phyloP scores from a whole-genome alignment of 805 yeast species.

The Zygosaccharomyces siamensis region DNA sequence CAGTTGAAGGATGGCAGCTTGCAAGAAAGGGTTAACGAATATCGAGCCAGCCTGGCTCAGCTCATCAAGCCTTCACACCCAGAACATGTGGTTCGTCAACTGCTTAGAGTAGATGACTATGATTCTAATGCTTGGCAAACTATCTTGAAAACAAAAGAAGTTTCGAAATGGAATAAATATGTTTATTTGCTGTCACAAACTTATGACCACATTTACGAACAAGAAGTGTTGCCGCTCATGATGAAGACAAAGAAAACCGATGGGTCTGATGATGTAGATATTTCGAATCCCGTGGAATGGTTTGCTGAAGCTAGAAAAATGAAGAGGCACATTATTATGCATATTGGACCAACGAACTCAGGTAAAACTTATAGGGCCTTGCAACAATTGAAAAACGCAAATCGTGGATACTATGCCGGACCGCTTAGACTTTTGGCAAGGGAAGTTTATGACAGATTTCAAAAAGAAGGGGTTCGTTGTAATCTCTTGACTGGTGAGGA shows the following conservation, averaged over 20 bases:
- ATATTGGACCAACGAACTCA: conserved; percentile 95
- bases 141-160: conserved; percentile 5
- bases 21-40: conserved; percentile 2
- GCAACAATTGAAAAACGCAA: conserved; percentile 55
- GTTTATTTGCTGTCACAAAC: conserved; percentile 15
- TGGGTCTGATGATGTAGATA: conserved; percentile 34
- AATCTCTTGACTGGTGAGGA: conserved; percentile 96
- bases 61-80: conserved; percentile 20
- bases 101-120: conserved; percentile 13
- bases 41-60: conserved; percentile 11
- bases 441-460: conserved; percentile 82
- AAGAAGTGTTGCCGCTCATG: conserved; percentile 24
- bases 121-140: conserved; percentile 11
- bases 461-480: conserved; percentile 60
- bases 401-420: conserved; percentile 88
- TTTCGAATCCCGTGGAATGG: conserved; percentile 67
- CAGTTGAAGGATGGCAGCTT: conserved; percentile 13
- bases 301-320: conserved; percentile 79
- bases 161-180: conserved; percentile 11
- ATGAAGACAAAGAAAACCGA: conserved; percentile 16
- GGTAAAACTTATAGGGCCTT: conserved; percentile 90
- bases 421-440: conserved; percentile 87
- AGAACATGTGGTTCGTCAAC: conserved; percentile 13
- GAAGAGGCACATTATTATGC: conserved; percentile 78
- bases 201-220: conserved; percentile 21